phyloP scores from a whole-genome alignment of 202 grass and related monocot genomes.

The Panicum virgatum region DNA sequence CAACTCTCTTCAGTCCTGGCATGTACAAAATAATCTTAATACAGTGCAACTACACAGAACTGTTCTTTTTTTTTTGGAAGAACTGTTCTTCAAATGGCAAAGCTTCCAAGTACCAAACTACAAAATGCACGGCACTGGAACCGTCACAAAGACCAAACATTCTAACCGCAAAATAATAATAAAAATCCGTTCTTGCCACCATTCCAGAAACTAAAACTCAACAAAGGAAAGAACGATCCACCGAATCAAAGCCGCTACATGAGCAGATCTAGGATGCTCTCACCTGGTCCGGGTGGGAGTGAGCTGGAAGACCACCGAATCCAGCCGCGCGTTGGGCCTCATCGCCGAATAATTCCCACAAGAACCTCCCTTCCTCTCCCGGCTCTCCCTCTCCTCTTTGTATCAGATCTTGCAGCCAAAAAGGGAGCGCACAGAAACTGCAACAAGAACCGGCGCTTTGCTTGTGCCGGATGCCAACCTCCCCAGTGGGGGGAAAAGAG shows the following conservation, averaged over 20 bases:
- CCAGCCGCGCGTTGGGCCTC: slow-evolving; percentile 71
- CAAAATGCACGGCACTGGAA: not conserved
- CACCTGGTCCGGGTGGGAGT: slow-evolving; percentile 94
- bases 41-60: slow-evolving; percentile 11
- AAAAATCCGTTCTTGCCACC: slow-evolving; percentile 7
- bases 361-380: slow-evolving; percentile 1
- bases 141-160: not conserved
- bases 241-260: not conserved
- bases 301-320: slow-evolving; percentile 85
- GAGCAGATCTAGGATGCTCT: slow-evolving; percentile 45
- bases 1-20: not conserved
- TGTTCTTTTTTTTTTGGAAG: no score
- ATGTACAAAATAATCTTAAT: not conserved
- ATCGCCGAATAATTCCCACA: slow-evolving; percentile 42
- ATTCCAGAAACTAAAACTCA: not conserved
- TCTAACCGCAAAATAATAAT: not conserved
- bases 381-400: not conserved
- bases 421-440: slow-evolving; percentile 7
- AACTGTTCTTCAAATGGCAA: not conserved
- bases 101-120: not conserved
- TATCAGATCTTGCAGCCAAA: slow-evolving; percentile 51
- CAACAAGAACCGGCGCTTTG: slow-evolving; percentile 43
- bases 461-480: slow-evolving; percentile 46
- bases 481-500: slow-evolving; percentile 36
- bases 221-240: slow-evolving; percentile 14